Base-by-base conservation (phyloP, 1,284 basidiomycete genomes). In the Volvariella surrecta region DNA sequence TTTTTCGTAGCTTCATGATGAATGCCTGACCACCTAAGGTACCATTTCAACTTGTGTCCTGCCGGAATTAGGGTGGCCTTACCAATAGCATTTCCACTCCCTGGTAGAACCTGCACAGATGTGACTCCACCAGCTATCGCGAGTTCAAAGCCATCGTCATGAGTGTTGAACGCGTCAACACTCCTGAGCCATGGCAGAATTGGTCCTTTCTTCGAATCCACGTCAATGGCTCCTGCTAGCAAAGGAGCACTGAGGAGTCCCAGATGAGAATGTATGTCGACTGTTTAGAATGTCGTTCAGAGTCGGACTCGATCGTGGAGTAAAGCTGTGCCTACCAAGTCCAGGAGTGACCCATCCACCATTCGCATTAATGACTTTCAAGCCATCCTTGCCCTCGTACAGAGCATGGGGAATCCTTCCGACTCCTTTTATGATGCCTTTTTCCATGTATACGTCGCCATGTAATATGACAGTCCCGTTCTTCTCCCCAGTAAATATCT, bases 241-340 rank as follows among this genome's bases (percentile, higher is more conserved):
- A 64, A 54, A 0, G 89, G 89, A 1, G 74, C 57, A 42, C 81
- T 73, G 49, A 78, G 61, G 4, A 91, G 63, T 1, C 86, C 89
- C 16, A 90, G 61, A 56, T 92, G 89, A 1, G 85, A 86, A 60
- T 94, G 82, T 48, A 90, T 63, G 56, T 90, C 86, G 31, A 90
- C 80, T 76, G 34, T 32, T n/a, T 17, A 38, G 17, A 16, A n/a
- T 31, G 37, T 42, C 6, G 45, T 43, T 17, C 37, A 42, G 2
- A 48, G 18, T 35, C 32, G 18, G 16, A 24, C 6, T 19, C 31
- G 16, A 40, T 20, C 10, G 52, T 42, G 19, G 8, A n/a, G 11
- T 20, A n/a, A 22, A 43, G 44, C 4, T 20, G 28, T 9, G n/a
- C 60, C 48, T 50, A 76, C 76, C 71, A 44, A 81, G 64, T 13